Percentiles rank a stretch among this genome's conserved stretches.
phyloP scores from a whole-genome alignment of 495 filamentous ascomycete species.

The Penicillium tannophilum region DNA sequence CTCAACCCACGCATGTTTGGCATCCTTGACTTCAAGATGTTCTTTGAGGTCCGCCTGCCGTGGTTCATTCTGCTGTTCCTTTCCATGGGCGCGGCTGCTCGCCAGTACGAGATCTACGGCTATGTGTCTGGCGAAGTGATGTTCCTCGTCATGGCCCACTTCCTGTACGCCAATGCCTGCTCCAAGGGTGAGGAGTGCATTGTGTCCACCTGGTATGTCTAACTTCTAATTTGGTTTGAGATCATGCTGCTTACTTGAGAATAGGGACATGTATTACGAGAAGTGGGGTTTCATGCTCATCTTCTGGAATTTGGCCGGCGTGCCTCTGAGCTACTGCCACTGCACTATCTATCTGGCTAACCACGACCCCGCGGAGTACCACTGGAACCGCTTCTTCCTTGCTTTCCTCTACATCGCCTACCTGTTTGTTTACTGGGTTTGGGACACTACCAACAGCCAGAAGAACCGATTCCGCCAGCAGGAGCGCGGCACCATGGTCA shows the following conservation, averaged over 20 bases:
- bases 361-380: constrained; percentile 80
- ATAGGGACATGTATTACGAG: constrained; percentile 96
- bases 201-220: constrained; percentile 78
- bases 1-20: constrained; percentile 94
- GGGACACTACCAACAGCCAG: constrained; percentile 89
- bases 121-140: constrained; percentile 87
- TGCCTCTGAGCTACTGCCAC: constrained; percentile 96
- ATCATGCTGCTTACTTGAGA: not conserved
- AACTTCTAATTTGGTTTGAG: not conserved
- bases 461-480: constrained; percentile 90
- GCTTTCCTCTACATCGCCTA: constrained; percentile 69
- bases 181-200: constrained; percentile 96
- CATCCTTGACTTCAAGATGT: constrained; percentile 98
- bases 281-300: constrained; percentile 99
- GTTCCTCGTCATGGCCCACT: constrained; percentile 92
- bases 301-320: constrained; percentile 98
- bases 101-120: constrained; percentile 87
- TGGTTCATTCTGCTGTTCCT: constrained; percentile 93
- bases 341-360: constrained; percentile 92
- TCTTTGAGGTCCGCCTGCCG: constrained; percentile 95
- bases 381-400: constrained; percentile 70
- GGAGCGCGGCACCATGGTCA: constrained; percentile 71
- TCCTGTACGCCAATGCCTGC: constrained; percentile 94
- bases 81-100: constrained; percentile 72
- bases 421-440: constrained; percentile 87